phyloP scores from a whole-genome alignment of 225 moss, liverwort and hornwort genomes.

The Bryoerythrophyllum caledonicum region DNA sequence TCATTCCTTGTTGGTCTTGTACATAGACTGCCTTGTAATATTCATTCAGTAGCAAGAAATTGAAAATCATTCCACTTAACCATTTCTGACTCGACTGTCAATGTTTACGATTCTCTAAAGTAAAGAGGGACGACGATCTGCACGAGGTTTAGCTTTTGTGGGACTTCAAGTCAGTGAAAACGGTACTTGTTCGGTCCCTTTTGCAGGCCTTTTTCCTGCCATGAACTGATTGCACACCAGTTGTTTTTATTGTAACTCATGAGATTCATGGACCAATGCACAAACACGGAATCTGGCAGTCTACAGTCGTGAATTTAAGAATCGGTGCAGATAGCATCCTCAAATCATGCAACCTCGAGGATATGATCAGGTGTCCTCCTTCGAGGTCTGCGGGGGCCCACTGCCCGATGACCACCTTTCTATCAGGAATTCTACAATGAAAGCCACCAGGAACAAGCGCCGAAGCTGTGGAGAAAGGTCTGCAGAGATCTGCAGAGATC shows the following conservation, averaged over 20 bases:
- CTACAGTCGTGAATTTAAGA: background rate
- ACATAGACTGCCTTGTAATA: background rate
- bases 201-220: conserved; percentile 1
- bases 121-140: background rate
- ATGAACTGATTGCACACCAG: background rate
- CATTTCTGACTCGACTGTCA: background rate
- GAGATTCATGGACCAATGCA: background rate
- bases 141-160: background rate
- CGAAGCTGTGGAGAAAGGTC: background rate
- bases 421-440: background rate
- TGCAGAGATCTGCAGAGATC: background rate
- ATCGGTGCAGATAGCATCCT: conserved; percentile 1
- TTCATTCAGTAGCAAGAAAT: background rate
- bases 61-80: conserved; percentile 2
- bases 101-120: background rate
- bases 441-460: background rate
- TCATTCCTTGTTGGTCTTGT: background rate
- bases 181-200: background rate
- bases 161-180: background rate
- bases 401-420: background rate
- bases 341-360: background rate
- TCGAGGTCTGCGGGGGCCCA: background rate
- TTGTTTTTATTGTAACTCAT: too few relatives aligned
- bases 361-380: background rate
- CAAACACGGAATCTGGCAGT: conserved; percentile 3